Conservation (phyloP, 2,329 filamentous ascomycete genomes). For the Ophiocordyceps camponoti-floridani region DNA sequence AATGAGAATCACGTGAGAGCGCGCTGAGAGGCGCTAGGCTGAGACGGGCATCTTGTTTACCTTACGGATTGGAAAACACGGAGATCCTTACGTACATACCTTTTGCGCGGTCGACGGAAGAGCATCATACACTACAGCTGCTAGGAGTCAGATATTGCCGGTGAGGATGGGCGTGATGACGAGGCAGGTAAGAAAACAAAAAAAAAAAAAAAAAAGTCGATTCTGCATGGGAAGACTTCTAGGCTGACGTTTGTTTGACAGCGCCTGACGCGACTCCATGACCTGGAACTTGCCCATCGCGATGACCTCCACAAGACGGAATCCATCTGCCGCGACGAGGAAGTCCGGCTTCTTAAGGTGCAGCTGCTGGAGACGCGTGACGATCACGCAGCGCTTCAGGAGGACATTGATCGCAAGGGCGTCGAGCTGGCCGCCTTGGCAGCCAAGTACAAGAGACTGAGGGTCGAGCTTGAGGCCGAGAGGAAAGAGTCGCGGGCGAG, state of each 20-base stretch:
- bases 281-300: conserved; percentile 55
- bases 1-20: not conserved
- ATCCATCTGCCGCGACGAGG: conserved; percentile 57
- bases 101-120: no score
- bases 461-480: conserved; percentile 22
- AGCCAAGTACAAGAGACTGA: conserved; percentile 20
- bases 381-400: conserved; percentile 51
- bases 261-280: conserved; percentile 27
- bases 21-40: not conserved
- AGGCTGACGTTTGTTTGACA: conserved; percentile 7
- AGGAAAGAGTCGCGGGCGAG: conserved; percentile 24
- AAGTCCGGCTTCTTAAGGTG: conserved; percentile 49
- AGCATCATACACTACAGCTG: not conserved
- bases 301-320: conserved; percentile 45
- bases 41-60: not conserved
- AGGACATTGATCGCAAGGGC: conserved; percentile 41
- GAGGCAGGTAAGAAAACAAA: not conserved
- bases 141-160: not conserved
- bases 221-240: not conserved
- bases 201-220: not conserved
- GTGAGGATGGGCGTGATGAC: not conserved
- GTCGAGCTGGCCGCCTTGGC: conserved; percentile 33
- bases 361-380: conserved; percentile 55
- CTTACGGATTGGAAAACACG: not conserved
- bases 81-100: not conserved